Base-by-base conservation (phyloP, 306 rosid species). In the Fagus sylvatica region DNA sequence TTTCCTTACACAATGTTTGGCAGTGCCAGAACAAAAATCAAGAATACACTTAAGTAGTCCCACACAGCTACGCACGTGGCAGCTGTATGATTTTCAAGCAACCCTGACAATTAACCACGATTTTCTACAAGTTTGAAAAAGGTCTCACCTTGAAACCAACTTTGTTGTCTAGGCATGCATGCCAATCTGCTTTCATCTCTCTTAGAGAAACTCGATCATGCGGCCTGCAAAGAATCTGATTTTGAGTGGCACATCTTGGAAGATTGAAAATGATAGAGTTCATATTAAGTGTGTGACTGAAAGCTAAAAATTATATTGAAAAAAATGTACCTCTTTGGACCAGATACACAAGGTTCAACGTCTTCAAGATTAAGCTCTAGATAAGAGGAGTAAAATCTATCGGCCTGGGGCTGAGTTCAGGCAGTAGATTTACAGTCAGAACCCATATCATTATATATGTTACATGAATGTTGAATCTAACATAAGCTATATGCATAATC, bases 161-260 rank as follows among this genome's bases (percentile, higher is more conserved):
- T 86, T 82, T 93, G 48, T 74, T 95, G 85, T 95, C 84, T 49
- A 95, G 97, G 84, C 99, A 95, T 40, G 96, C 84, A 70, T 83
- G 94, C 98, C 99, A 93, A 79, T 95, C 98, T 30, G 62, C 90
- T 81, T 95, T 95, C 99, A 95, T 95, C 81, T 93, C 98, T 75
- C 75, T 95, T 85, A 95, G 77, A 79, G 98, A 57, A 74, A 95
- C 99, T 49, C 98, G 99, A 76, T 95, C 99, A 49, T 95, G 99
- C 57, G 99, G 98, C 85, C 99, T 95, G 83, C 59, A 86, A 79
- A 76, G 69, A 73, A 79, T 79, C 75, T 68, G 66, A 81, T 78
- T 75, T 77, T 74, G 46, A 69, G 60, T 43, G 51, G 60, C 68
- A 81, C 43, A 72, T 71, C 37, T 46, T 43, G 17, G 59, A 72